Base-by-base conservation (phyloP, 1,139 yeast species). In the Arxiozyma heterogenica region DNA sequence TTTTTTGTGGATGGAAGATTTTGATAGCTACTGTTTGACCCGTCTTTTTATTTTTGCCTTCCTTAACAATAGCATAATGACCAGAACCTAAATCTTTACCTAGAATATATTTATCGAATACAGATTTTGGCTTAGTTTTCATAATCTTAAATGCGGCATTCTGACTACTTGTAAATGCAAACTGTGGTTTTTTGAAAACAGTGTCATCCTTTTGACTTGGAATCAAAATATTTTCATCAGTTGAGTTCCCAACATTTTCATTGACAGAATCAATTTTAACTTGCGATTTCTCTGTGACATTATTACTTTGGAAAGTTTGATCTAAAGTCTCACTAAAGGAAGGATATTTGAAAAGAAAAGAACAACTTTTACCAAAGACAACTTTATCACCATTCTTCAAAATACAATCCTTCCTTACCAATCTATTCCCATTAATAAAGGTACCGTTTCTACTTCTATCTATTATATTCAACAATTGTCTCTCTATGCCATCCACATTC, bases 1-100 rank as follows among this genome's bases (percentile, higher is more conserved):
- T 72, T 57, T 76, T 78, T 55, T 81, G 82, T 0, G 90, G 88
- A 64, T 84, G 86, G 65, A 85, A 84, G n/a, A 85, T 82, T 64
- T 85, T 85, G 3, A 85, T 87, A 0, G 93, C 93, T 45, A 82
- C 85, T 1, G 77, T 69, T 54, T 77, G 77, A 0, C 88, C 88
- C 0, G 83, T 76, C 18, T 70, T 67, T 58, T 82, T 77, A 59
- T 80, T 76, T 23, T 76, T 72, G 2, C 89, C 89, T 59, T 84
- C 88, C 64, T 81, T 83, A 1, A 86, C 94, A 21, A 82, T 80
- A 0, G 93, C 93, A 65, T 85, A 86, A 69, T 84, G 93, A 0
- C 94, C 94, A 4, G 84, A 72, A 0, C 94, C 94, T 30, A 86
- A 69, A 58, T 83, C 81, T 54, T 73, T 75, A 0, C 87, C 86